Base-by-base conservation (phyloP, 2,329 filamentous ascomycete species). In the Colletotrichum lindemuthianum region DNA sequence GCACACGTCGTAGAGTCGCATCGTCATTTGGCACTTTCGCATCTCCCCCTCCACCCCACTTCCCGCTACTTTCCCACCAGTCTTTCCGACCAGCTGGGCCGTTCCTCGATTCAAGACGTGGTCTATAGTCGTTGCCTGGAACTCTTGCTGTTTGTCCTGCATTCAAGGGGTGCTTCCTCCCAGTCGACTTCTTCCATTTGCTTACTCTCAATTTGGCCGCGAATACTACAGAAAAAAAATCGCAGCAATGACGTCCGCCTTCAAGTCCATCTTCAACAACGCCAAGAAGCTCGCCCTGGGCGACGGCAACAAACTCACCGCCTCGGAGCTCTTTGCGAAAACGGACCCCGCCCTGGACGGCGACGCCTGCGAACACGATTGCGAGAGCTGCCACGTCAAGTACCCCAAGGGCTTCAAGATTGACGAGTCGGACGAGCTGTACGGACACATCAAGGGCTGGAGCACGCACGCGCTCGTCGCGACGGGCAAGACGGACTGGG, bases 401-500 rank as follows among this genome's bases (percentile, higher is more conserved):
- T 96, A 94, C 74, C 95, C 95, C 41, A 82, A 81, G 65, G 78
- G 78, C 40, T 90, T 90, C 79, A 88, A 89, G 72, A 88, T 97
- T 59, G 91, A 98, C 61, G 86, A 90, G 75, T 80, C 84, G 7
- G 93, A 97, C 74, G 82, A 89, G 71, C 80, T 99, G 52, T 98
- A 96, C 74, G 96, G 95, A 1, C 84, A 91, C 64, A 86, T 97
- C 67, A 92, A 93, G 73, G 92, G 89, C 40, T 98, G 93, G 91
- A 90, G 88, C 72, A 96, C 93, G 16, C 96, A 99, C 78, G 75
- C 97, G 67, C 81, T 99, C 37, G 93, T 98, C 13, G 96, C 93
- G 32, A 99, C 96, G n/a, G 92, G 93, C 66, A 97, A 97, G 86
- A 86, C 90, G 33, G 96, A 99, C 78, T 99, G 96, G 96, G 91